Base-by-base conservation (phyloP, 306 rosid species). In the Benincasa hispida region DNA sequence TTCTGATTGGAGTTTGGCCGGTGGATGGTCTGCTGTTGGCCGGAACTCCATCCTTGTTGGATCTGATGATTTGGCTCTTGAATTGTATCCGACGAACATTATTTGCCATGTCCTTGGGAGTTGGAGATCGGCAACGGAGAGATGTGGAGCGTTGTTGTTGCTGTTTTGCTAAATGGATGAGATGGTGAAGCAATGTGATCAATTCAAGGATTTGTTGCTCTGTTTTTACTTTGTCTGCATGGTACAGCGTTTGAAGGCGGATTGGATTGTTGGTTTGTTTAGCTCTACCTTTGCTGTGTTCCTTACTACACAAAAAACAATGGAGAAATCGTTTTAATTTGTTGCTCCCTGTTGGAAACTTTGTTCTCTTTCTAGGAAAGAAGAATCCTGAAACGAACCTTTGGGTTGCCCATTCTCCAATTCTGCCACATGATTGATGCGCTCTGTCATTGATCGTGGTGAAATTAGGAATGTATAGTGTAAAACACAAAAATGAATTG, bases 401-500 rank as follows among this genome's bases (percentile, higher is more conserved):
- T 61, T 89, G 84, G 27, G 84, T 88, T 63, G 99, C 99, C 99
- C 99, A 95, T 85, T 95, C 98, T 22, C 97, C 99, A 76, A 92
- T 87, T 90, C 99, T 88, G 63, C 99, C 99, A 25, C 91, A 95
- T 54, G 96, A 91, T 84, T 92, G 99, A 85, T 95, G 96, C 78
- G 87, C 93, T 83, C 99, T 92, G 99, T 74, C 80, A 87, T 30
- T 63, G 73, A 72, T 79, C 68, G 65, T 63, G 76, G 48, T 5
- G 72, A 42, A 73, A 50, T 41, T 5, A 75, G 47, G 18, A 51
- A 42, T 8, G 74, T 10, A 10, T n/a, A 39, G 9, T 41, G 70
- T 61, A 55, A 59, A 61, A 80, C 63, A 82, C 42, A 75, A n/a
- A 39, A 51, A 34, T 32, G 42, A 63, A 10, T 27, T 4, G 12